Conservation (phyloP, 1,284 basidiomycete species). For the Papiliotrema nemorosa region DNA sequence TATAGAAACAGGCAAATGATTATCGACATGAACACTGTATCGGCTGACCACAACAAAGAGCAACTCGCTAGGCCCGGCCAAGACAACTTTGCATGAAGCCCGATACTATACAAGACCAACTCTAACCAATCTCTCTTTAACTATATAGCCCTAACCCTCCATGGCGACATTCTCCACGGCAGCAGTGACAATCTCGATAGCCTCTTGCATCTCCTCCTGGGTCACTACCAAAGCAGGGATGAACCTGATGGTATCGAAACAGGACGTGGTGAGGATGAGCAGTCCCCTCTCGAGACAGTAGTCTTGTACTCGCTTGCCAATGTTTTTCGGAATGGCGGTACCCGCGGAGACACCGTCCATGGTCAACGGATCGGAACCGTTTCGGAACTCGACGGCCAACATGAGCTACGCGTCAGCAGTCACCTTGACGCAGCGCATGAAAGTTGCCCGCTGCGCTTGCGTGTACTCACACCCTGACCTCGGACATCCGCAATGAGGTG, state of each 20-base stretch:
- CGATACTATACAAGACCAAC: too few relatives aligned
- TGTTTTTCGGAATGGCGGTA: conserved; percentile 56
- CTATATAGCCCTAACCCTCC: conserved; percentile 56
- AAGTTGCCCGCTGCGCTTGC: too few relatives aligned
- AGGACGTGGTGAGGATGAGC: conserved; percentile 57
- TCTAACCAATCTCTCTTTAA: too few relatives aligned
- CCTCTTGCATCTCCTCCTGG: conserved; percentile 61
- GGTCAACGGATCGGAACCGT: conserved; percentile 17
- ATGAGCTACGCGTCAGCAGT: conserved; percentile 32
- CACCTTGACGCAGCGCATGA: not conserved
- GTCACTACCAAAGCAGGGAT: conserved; percentile 68
- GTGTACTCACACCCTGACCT: conserved; percentile 39
- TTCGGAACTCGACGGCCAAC: conserved; percentile 45
- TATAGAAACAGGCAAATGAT: too few relatives aligned
- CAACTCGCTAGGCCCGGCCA: too few relatives aligned
- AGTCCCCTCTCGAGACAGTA: conserved; percentile 79
- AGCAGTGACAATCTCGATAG: conserved; percentile 59
- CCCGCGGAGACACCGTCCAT: conserved; percentile 43
- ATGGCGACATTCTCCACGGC: conserved; percentile 62
- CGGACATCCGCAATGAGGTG: conserved; percentile 51
- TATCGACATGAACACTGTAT: too few relatives aligned
- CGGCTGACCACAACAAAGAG: too few relatives aligned
- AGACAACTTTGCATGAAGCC: too few relatives aligned
- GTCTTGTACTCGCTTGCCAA: conserved; percentile 71
- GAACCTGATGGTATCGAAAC: conserved; percentile 56